Percentiles rank a stretch among this genome's conserved stretches.
phyloP scores from a whole-genome alignment of 225 moss, liverwort and hornwort genomes.

The Bryoerythrophyllum caledonicum region DNA sequence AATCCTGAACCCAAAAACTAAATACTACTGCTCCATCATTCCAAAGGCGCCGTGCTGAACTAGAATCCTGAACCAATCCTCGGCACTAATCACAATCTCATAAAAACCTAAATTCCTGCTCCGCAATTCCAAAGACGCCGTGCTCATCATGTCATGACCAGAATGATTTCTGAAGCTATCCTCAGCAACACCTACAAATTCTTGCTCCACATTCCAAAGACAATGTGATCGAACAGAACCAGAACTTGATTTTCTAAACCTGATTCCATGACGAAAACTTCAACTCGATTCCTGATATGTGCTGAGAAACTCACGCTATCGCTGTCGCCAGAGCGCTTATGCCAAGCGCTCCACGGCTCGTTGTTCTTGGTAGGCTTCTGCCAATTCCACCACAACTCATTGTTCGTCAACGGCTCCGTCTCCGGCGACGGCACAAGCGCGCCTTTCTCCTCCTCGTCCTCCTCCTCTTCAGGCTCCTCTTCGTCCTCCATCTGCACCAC shows the following conservation, averaged over 20 bases:
- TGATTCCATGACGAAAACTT: not conserved
- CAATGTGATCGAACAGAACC: no score
- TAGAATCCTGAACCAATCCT: no score
- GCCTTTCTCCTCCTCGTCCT: conserved; percentile 17
- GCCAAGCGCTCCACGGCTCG: conserved; percentile 98
- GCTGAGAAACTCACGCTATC: conserved; percentile 63
- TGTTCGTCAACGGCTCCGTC: conserved; percentile 50
- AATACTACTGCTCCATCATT: no score
- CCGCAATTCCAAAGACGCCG: no score
- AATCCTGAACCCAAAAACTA: no score
- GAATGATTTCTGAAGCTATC: no score
- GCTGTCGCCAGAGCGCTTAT: conserved; percentile 81
- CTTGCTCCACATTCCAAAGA: no score
- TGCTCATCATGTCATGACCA: no score
- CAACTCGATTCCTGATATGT: not conserved
- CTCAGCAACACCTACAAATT: no score
- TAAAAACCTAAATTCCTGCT: no score
- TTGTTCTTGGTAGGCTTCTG: conserved; percentile 65
- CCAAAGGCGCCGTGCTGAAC: no score
- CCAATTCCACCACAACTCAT: conserved; percentile 98
- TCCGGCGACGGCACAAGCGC: conserved; percentile 24
- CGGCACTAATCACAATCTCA: no score
- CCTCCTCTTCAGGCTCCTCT: not conserved
- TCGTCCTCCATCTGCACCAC: conserved; percentile 36
- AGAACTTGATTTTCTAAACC: not conserved